Evolutionary conservation across 2,329 filamentous ascomycete genomes (phyloP).

Genomic region (Teratosphaeria nubilosa): DNA sequence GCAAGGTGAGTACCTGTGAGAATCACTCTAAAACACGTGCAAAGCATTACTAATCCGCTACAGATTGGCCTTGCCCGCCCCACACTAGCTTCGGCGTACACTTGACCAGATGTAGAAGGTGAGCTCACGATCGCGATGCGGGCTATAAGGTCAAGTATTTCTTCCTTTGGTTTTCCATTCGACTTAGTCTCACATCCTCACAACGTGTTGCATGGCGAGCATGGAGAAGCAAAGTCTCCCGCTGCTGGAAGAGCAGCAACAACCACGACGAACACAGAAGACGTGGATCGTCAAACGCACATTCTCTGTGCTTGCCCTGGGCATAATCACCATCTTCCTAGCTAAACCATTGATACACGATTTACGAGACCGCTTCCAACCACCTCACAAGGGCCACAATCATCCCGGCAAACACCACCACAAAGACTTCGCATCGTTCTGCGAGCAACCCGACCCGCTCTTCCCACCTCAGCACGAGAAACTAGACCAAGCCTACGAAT

Average conservation of each 20-base stretch:
- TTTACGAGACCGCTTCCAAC: background rate
- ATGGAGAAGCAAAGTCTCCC: slow-evolving; percentile 19
- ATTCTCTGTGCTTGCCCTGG: slow-evolving; percentile 8
- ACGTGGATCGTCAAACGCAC: slow-evolving; percentile 6
- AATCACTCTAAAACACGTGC: background rate
- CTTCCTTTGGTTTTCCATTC: background rate
- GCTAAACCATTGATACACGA: slow-evolving; percentile 1
- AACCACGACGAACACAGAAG: slow-evolving; percentile 7
- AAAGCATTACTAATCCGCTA: background rate
- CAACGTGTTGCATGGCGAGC: slow-evolving; percentile 3
- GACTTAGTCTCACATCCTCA: background rate
- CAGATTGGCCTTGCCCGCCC: background rate
- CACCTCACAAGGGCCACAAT: slow-evolving; percentile 1
- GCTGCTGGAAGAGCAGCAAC: slow-evolving; percentile 10
- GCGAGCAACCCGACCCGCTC: slow-evolving; percentile 20
- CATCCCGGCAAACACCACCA: slow-evolving; percentile 1
- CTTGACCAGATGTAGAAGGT: background rate
- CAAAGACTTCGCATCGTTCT: slow-evolving; percentile 3
- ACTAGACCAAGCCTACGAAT: slow-evolving; percentile 22
- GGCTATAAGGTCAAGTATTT: background rate
- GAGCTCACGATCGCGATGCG: background rate
- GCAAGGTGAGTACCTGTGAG: background rate
- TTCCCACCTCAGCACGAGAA: slow-evolving; percentile 15
- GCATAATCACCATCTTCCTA: slow-evolving; percentile 7
- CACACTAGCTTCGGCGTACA: background rate